Base-by-base conservation (phyloP, 208 protist genomes). In the Leishmania lainsoni region DNA sequence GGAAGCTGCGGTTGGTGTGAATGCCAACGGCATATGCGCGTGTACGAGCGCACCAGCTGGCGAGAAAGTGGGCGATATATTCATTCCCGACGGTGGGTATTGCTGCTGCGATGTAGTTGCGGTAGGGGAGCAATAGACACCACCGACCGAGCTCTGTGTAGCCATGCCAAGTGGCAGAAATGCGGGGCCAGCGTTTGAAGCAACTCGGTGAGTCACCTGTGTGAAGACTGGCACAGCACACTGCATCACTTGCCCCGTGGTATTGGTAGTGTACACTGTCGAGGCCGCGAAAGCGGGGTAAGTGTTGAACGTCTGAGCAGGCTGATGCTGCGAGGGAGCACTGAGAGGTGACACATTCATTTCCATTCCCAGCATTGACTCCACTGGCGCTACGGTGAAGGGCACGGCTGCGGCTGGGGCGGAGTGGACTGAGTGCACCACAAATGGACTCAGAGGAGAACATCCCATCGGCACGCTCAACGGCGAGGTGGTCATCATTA, bases 181-280 rank as follows among this genome's bases (percentile, higher is more conserved):
- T 20, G 54, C 42, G 45, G 61, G 76, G 77, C 52, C 66, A 29
- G 32, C 51, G 42, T 29, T 78, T 0, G 75, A 32, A 6, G 74
- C 35, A 6, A 71, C 76, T 56, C 49, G 39, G 35, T 85, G 76
- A 68, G 63, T 42, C 35, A 85, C 42, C 3, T 61, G 77, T 5
- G 82, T 75, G 77, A 79, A 85, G 72, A 85, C 61, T 20, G 82
- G 82, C 72, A 81, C 59, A 45, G 82, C 20, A n/a, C 75, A 79
- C 29, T 61, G 45, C 82, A 85, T 68, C 71, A 77, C 56, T 39
- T 76, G 78, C 8, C 73, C 35, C 32, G 77, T 68, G 45, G 51
- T n/a, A 22, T 58, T 71, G 48, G 76, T 56, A 45, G 59, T 39
- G 77, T 80, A 84, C 32, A 78, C 29, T 9, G 70, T 45, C 10